These are phyloP conservation scores for Metschnikowia sp. DNA, from an alignment of 805 yeast species.

Conservation along the genomic window DNA sequence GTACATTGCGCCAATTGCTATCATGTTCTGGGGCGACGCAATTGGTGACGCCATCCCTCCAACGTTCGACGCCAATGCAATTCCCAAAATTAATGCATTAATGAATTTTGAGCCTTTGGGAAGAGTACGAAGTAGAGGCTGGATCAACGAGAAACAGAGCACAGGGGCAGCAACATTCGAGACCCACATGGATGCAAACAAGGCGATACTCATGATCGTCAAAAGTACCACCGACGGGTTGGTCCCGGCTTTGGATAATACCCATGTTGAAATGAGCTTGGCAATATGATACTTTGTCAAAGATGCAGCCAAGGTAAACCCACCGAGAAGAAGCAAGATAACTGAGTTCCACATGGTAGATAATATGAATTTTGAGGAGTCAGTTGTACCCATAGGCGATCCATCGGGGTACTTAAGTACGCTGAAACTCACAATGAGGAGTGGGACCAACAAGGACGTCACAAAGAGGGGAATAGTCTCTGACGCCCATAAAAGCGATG, in stretches of 20 bases:
- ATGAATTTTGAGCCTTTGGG: slow-evolving; percentile 40
- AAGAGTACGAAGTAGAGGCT: slow-evolving; percentile 41
- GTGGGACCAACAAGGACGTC: slow-evolving; percentile 49
- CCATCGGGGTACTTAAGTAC: slow-evolving; percentile 51
- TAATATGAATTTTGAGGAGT: slow-evolving; percentile 44
- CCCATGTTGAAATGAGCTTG: slow-evolving; percentile 47
- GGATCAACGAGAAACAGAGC: slow-evolving; percentile 48
- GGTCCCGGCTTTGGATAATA: slow-evolving; percentile 48
- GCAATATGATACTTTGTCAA: slow-evolving; percentile 53
- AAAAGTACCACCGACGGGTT: slow-evolving; percentile 46
- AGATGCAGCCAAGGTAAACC: slow-evolving; percentile 54
- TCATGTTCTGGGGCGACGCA: slow-evolving; percentile 53
- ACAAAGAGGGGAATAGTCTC: slow-evolving; percentile 50
- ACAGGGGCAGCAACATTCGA: slow-evolving; percentile 58
- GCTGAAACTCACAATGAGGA: slow-evolving; percentile 43
- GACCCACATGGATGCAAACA: slow-evolving; percentile 56
- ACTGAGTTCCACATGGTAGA: slow-evolving; percentile 54
- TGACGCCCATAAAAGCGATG: slow-evolving; percentile 50
- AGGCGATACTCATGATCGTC: slow-evolving; percentile 49
- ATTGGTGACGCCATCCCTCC: slow-evolving; percentile 58
- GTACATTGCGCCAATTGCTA: slow-evolving; percentile 49
- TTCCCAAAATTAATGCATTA: slow-evolving; percentile 42
- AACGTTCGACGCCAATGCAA: slow-evolving; percentile 49
- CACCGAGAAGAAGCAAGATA: slow-evolving; percentile 49
- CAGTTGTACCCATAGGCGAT: slow-evolving; percentile 39